Evolutionary conservation across 2,329 filamentous ascomycete genomes (phyloP), one percentile per base, ranked within the genome.

Genomic region (Fusarium anthophilum): DNA sequence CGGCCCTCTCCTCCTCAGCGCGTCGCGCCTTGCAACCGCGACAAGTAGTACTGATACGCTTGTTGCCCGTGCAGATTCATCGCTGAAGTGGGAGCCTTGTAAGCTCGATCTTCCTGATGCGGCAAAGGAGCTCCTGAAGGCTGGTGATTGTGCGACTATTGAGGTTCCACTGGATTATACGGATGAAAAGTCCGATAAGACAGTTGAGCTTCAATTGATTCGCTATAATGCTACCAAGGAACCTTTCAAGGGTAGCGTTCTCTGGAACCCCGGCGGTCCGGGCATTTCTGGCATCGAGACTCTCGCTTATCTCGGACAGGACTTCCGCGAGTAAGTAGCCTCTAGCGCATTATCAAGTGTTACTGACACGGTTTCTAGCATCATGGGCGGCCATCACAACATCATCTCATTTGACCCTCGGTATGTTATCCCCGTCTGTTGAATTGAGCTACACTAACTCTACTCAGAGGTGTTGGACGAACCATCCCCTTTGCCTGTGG

Each of bases 161-260:
- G 53, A 69, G 0, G 83, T 85, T 0, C 83, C 83, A 1, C 78
- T 85, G 9, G 84, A 85, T 70, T 85, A 85, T 65, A 79, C 80
- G 9, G 47, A 79, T 11, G 22, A 55, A 5, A 50, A 75, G 17
- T 79, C 74, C 7, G 76, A 73, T 20, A 69, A 79, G 58, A 66
- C 43, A 2, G 81, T 84, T 17, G 66, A 70, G 3, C 75, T 85
- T 17, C 75, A 81, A 22, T 70, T 85, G 6, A 48, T 82, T 26
- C 81, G 72, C 18, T 73, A 80, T 3, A 77, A 79, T 3, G 81
- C 83, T 5, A 58, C 75, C 5, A 75, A 77, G 12, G 55, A 79
- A 39, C 78, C 80, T 3, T 77, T 77, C 4, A 80, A 81, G 30
- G 82, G 83, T 8, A 83, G 79, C 63, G 81, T 85, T 30, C 67